Evolutionary conservation across 139 green algal species (phyloP).

Genomic region (Trebouxia sp.): DNA sequence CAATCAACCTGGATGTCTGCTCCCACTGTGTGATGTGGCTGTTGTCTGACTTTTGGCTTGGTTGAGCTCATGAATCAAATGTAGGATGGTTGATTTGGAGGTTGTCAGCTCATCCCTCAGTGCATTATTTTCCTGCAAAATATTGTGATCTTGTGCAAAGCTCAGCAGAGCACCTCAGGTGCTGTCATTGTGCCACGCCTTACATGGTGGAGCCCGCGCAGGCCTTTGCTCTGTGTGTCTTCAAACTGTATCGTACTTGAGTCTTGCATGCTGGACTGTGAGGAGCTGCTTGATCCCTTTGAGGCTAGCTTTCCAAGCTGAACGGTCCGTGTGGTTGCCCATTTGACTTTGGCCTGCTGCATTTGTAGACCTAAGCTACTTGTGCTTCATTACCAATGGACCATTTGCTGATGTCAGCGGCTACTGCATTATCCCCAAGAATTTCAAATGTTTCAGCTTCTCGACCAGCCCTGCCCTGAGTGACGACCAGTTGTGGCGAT

Average conservation of each 20-base stretch:
- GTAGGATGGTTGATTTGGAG: constrained; percentile 13
- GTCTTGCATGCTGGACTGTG: not conserved
- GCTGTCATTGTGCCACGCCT: not conserved
- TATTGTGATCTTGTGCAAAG: not conserved
- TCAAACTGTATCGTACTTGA: not conserved
- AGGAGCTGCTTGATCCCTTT: not conserved
- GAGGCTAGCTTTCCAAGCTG: too few relatives aligned
- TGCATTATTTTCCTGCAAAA: not conserved
- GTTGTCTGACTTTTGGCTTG: constrained; percentile 8
- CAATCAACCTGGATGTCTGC: not conserved
- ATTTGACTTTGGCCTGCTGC: too few relatives aligned
- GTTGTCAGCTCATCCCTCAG: constrained; percentile 6
- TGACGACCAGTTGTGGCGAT: too few relatives aligned
- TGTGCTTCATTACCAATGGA: too few relatives aligned
- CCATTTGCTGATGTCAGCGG: too few relatives aligned
- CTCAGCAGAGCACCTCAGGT: not conserved
- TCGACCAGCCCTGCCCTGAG: too few relatives aligned
- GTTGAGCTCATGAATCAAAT: constrained; percentile 17
- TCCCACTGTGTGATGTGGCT: not conserved
- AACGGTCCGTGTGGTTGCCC: not conserved
- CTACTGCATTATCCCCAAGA: too few relatives aligned
- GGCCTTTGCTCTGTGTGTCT: not conserved
- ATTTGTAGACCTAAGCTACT: too few relatives aligned
- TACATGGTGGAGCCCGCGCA: not conserved
- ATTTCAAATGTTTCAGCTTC: too few relatives aligned